These are phyloP conservation scores for Candida silvatica DNA, from an alignment of 805 yeast species.

Conservation along the genomic window DNA sequence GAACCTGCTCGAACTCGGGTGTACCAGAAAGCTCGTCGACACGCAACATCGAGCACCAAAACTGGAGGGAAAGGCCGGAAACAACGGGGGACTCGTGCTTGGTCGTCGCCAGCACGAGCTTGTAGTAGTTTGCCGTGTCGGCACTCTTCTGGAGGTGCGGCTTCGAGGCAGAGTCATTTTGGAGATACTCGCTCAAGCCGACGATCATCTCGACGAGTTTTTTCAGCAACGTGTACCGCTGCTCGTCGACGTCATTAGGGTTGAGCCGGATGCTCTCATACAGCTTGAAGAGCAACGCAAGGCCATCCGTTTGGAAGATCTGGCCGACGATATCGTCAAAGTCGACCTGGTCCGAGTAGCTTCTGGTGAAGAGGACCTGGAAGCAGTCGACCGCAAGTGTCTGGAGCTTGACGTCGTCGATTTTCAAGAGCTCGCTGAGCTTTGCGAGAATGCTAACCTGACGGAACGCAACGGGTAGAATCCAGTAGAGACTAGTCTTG, in stretches of 20 bases:
- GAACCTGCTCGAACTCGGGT: conserved; percentile 41
- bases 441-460: conserved; percentile 57
- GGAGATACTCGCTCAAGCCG: conserved; percentile 64
- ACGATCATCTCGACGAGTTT: conserved; percentile 93
- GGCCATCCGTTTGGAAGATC: conserved; percentile 69
- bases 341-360: conserved; percentile 57
- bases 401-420: conserved; percentile 56
- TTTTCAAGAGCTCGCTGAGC: conserved; percentile 49
- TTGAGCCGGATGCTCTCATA: conserved; percentile 52
- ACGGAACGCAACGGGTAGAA: conserved; percentile 66
- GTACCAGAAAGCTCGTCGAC: conserved; percentile 63
- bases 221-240: conserved; percentile 70
- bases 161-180: conserved; percentile 9
- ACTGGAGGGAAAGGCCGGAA: conserved; percentile 82
- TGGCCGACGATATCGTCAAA: conserved; percentile 72
- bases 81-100: conserved; percentile 81
- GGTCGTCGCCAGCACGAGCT: conserved; percentile 72
- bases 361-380: conserved; percentile 79
- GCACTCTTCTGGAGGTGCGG: conserved; percentile 38
- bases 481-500: conserved; percentile 89
- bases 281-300: conserved; percentile 55
- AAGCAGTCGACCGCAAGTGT: conserved; percentile 85
- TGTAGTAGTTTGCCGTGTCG: conserved; percentile 61
- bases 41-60: conserved; percentile 89
- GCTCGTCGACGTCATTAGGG: conserved; percentile 63